phyloP scores from a whole-genome alignment of 257 asterid genomes.

The Solanum sparsipilum region DNA sequence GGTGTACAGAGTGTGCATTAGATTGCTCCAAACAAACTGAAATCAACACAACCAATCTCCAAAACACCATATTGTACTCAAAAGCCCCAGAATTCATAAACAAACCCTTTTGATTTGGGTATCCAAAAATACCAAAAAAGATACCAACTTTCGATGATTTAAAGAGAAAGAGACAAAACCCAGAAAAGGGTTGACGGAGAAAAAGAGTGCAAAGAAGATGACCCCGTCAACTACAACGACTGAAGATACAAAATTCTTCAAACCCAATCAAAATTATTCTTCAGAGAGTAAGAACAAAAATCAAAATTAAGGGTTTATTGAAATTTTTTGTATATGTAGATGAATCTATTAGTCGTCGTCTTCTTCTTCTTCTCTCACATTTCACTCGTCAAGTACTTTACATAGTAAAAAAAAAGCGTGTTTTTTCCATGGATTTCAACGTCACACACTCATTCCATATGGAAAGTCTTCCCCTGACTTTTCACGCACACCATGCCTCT shows the following conservation, averaged over 20 bases:
- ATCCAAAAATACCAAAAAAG: background rate
- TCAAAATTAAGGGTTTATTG: background rate
- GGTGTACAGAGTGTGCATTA: background rate
- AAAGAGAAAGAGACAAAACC: background rate
- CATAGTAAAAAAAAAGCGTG: background rate
- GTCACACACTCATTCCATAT: background rate
- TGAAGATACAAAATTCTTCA: background rate
- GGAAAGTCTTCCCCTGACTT: background rate
- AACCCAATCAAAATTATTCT: background rate
- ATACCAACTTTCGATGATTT: background rate
- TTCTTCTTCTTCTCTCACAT: background rate
- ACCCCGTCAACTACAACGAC: background rate
- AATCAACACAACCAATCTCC: background rate
- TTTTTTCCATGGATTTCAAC: background rate
- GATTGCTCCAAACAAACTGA: background rate
- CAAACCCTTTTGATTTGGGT: background rate
- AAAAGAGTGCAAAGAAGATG: constrained; percentile 3
- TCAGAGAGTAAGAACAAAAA: background rate
- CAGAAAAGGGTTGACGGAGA: constrained; percentile 23
- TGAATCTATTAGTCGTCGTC: background rate
- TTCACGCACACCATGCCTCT: background rate
- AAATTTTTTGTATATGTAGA: background rate
- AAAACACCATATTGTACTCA: background rate
- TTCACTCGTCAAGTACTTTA: background rate
- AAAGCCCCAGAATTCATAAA: background rate